phyloP scores from a whole-genome alignment of 1,284 basidiomycete genomes.

The Leccinum subrobustum region DNA sequence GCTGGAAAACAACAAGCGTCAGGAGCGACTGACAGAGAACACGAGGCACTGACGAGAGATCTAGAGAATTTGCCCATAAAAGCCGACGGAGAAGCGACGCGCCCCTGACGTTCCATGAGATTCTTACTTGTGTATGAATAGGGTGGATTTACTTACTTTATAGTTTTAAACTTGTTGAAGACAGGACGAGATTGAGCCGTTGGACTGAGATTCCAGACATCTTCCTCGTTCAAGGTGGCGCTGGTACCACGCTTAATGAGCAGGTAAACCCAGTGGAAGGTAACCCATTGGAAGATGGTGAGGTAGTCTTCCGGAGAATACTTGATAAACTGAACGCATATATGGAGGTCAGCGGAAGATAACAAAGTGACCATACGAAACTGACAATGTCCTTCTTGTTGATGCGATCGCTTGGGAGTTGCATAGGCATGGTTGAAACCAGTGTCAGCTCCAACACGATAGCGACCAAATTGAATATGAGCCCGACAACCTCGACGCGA shows the following conservation, averaged over 20 bases:
- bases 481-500: conserved; percentile 23
- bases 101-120: conserved; percentile 29
- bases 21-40: background rate
- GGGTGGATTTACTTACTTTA: conserved; percentile 33
- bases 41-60: conserved; percentile 50
- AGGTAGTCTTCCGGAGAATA: conserved; percentile 64
- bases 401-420: conserved; percentile 40
- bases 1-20: conserved; percentile 23
- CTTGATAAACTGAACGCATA: conserved; percentile 37
- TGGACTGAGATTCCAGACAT: conserved; percentile 59
- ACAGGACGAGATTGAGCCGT: conserved; percentile 53
- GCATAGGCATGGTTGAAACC: conserved; percentile 44
- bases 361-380: background rate
- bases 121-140: background rate
- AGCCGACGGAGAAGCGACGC: conserved; percentile 63
- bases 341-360: background rate
- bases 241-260: conserved; percentile 52
- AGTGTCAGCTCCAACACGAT: conserved; percentile 35
- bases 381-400: conserved; percentile 42
- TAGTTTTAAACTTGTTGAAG: conserved; percentile 44
- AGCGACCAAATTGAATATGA: conserved; percentile 39
- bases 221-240: conserved; percentile 53
- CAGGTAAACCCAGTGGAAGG: conserved; percentile 64
- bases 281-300: conserved; percentile 65
- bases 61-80: conserved; percentile 68